phyloP scores from a whole-genome alignment of 495 filamentous ascomycete species.

The Rhizodiscina lignyota region DNA sequence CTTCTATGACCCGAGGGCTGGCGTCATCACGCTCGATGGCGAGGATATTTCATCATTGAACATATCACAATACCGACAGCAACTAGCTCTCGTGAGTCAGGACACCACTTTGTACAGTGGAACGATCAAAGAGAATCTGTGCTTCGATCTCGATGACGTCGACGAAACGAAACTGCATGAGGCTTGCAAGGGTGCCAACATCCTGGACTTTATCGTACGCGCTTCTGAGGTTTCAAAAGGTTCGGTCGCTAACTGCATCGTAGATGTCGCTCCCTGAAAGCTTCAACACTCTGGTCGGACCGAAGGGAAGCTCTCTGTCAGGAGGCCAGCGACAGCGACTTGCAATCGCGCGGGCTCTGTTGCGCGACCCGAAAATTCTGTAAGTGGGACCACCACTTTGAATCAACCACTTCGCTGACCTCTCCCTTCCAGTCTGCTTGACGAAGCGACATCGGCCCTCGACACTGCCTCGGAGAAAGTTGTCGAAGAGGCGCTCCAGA shows the following conservation, averaged over 20 bases:
- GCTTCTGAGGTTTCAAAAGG: slow-evolving; percentile 27
- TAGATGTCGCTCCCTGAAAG: slow-evolving; percentile 19
- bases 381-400: too few species aligned
- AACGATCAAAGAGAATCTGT: neutral
- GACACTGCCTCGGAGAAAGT: slow-evolving; percentile 58
- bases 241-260: neutral
- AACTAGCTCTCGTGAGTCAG: neutral
- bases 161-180: slow-evolving; percentile 34
- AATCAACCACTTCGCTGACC: too few species aligned
- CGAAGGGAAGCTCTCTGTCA: slow-evolving; percentile 46
- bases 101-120: neutral
- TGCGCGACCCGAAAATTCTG: slow-evolving; percentile 52
- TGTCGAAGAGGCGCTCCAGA: slow-evolving; percentile 55
- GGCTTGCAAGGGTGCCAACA: slow-evolving; percentile 42
- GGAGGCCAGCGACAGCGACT: slow-evolving; percentile 68
- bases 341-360: slow-evolving; percentile 57
- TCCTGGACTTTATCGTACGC: slow-evolving; percentile 42
- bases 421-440: too few species aligned
- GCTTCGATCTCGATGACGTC: slow-evolving; percentile 17
- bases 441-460: slow-evolving; percentile 64
- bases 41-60: neutral
- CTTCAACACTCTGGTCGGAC: slow-evolving; percentile 43
- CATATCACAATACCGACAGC: neutral
- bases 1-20: slow-evolving; percentile 20
- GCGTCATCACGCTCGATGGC: neutral